phyloP scores from a whole-genome alignment of 2,329 filamentous ascomycete genomes.

The Pestalotiopsis fici region DNA sequence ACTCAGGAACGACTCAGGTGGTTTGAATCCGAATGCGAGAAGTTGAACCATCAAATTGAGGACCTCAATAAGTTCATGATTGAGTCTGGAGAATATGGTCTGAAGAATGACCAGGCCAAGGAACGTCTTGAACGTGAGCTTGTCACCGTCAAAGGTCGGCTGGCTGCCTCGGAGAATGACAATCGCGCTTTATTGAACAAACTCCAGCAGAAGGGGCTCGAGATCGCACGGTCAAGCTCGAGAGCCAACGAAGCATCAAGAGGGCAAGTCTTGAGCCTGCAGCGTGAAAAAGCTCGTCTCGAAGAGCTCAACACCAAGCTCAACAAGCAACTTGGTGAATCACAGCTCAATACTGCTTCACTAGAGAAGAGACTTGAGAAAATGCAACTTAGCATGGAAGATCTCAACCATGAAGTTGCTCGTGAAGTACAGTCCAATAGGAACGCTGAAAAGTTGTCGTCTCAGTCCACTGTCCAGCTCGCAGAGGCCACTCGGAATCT shows the following conservation, averaged over 20 bases:
- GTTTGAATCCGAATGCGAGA: constrained; percentile 76
- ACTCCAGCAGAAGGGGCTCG: constrained; percentile 93
- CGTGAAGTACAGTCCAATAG: constrained; percentile 87
- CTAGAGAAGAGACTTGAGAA: constrained; percentile 96
- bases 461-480: constrained; percentile 77
- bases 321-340: constrained; percentile 81
- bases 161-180: constrained; percentile 93
- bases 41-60: constrained; percentile 78
- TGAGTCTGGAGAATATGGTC: constrained; percentile 84
- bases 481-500: constrained; percentile 87
- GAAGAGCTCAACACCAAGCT: constrained; percentile 84
- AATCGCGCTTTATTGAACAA: constrained; percentile 96
- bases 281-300: constrained; percentile 78
- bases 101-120: constrained; percentile 91
- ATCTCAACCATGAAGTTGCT: constrained; percentile 88
- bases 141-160: constrained; percentile 83
- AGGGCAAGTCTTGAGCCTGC: constrained; percentile 72
- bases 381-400: constrained; percentile 82
- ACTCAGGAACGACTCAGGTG: constrained; percentile 76
- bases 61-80: constrained; percentile 84
- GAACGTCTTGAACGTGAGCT: constrained; percentile 90
- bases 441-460: constrained; percentile 86
- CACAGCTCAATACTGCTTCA: constrained; percentile 78
- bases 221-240: constrained; percentile 89
- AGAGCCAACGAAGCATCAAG: constrained; percentile 83